A percentile compares a stretch with the other conserved stretches of the same genome.
Evolutionary conservation across 2,329 filamentous ascomycete genomes (phyloP).

Genomic region (Alternaria hordeiaustralica): DNA sequence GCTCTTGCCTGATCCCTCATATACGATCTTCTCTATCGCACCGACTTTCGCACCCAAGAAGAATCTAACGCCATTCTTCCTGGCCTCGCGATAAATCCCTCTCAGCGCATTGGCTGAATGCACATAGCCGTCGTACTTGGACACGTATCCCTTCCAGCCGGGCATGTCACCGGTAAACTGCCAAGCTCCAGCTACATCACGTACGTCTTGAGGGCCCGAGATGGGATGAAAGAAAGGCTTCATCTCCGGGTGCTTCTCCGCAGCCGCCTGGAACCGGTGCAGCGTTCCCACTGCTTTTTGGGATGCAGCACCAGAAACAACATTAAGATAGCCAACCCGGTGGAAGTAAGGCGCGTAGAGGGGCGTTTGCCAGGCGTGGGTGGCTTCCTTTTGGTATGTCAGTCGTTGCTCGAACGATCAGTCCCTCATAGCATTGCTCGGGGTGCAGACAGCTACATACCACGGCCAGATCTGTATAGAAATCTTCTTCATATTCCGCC

Average conservation of each 20-base stretch:
- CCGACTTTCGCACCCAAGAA: slow-evolving; percentile 51
- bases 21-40: slow-evolving; percentile 51
- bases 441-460: slow-evolving; percentile 39
- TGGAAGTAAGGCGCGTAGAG: slow-evolving; percentile 62
- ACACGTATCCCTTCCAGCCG: slow-evolving; percentile 66
- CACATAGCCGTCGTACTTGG: slow-evolving; percentile 63
- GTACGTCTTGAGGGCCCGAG: slow-evolving; percentile 48
- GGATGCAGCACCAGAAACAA: slow-evolving; percentile 56
- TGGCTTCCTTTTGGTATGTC: slow-evolving; percentile 52
- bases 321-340: slow-evolving; percentile 60
- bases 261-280: slow-evolving; percentile 51
- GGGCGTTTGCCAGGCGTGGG: slow-evolving; percentile 60
- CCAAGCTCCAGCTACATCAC: slow-evolving; percentile 49
- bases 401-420: neutral
- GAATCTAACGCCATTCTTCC: slow-evolving; percentile 54
- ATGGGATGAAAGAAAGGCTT: slow-evolving; percentile 39
- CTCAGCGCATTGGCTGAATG: slow-evolving; percentile 61
- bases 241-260: slow-evolving; percentile 51
- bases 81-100: slow-evolving; percentile 54
- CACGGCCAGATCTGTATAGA: slow-evolving; percentile 62
- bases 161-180: slow-evolving; percentile 57
- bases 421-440: neutral
- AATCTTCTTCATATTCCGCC: slow-evolving; percentile 64
- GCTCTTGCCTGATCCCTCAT: slow-evolving; percentile 32
- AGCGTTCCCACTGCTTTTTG: slow-evolving; percentile 58